Percentiles rank a stretch among this genome's conserved stretches.
phyloP scores from a whole-genome alignment of 2,329 filamentous ascomycete genomes.

The Fusarium duplospermum region DNA sequence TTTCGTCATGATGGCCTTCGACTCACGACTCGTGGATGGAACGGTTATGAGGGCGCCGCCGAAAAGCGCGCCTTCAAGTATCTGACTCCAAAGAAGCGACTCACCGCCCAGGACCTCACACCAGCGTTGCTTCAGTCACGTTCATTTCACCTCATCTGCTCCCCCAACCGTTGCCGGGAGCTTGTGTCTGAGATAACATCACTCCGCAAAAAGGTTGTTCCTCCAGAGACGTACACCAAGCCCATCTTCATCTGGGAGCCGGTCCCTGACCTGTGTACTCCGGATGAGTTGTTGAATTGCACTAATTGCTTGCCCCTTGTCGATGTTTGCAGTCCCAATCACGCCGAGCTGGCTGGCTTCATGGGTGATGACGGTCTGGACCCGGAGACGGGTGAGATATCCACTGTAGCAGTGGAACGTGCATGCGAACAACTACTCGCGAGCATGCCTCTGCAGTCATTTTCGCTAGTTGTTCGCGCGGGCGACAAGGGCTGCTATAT shows the following conservation, averaged over 20 bases:
- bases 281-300: slow-evolving; percentile 73
- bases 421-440: slow-evolving; percentile 72
- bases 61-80: slow-evolving; percentile 86
- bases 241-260: slow-evolving; percentile 95
- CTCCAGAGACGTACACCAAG: slow-evolving; percentile 55
- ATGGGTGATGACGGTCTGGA: slow-evolving; percentile 74
- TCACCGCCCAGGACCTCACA: slow-evolving; percentile 79
- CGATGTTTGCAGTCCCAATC: slow-evolving; percentile 81
- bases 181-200: slow-evolving; percentile 78
- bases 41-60: slow-evolving; percentile 81
- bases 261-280: slow-evolving; percentile 86
- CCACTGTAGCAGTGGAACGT: slow-evolving; percentile 64
- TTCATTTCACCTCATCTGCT: slow-evolving; percentile 90
- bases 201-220: slow-evolving; percentile 59
- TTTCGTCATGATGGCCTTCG: slow-evolving; percentile 74
- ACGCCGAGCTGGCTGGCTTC: slow-evolving; percentile 86
- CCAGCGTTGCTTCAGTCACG: slow-evolving; percentile 74
- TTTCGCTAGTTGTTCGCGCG: slow-evolving; percentile 75
- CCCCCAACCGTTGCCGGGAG: slow-evolving; percentile 78
- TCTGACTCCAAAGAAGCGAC: slow-evolving; percentile 83
- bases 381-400: slow-evolving; percentile 65
- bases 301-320: slow-evolving; percentile 72
- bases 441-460: slow-evolving; percentile 73
- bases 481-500: slow-evolving; percentile 79
- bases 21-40: slow-evolving; percentile 91